These are phyloP conservation scores for Dacryopinax spathularia DNA, from an alignment of 768 basidiomycete species.

Conservation along the genomic window DNA sequence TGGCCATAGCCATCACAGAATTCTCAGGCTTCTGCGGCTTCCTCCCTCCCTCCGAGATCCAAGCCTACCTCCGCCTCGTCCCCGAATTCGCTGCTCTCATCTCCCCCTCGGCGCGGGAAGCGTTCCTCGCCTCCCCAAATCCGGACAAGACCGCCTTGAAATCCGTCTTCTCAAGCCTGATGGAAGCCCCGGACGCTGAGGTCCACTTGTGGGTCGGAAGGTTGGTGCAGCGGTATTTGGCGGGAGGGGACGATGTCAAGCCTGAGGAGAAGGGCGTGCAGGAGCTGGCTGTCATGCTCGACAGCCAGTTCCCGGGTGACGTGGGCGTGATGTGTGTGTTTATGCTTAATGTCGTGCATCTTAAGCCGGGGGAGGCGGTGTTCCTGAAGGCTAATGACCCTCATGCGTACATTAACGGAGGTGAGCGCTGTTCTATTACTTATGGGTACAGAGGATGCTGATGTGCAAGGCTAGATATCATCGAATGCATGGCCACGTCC, in stretches of 20 bases:
- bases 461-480: slow-evolving; percentile 58
- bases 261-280: slow-evolving; percentile 35
- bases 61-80: slow-evolving; percentile 45
- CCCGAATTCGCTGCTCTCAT: slow-evolving; percentile 69
- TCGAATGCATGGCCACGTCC: slow-evolving; percentile 98
- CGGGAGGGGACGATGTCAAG: slow-evolving; percentile 22
- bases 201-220: slow-evolving; percentile 41
- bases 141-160: slow-evolving; percentile 47
- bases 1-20: slow-evolving; percentile 89
- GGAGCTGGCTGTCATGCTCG: slow-evolving; percentile 43
- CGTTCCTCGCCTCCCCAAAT: slow-evolving; percentile 34
- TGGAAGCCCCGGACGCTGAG: slow-evolving; percentile 50
- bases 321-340: slow-evolving; percentile 88
- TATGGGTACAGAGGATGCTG: neutral
- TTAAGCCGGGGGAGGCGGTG: slow-evolving; percentile 76
- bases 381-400: slow-evolving; percentile 94
- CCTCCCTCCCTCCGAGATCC: slow-evolving; percentile 62
- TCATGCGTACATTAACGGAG: slow-evolving; percentile 89
- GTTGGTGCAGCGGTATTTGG: slow-evolving; percentile 51
- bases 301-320: slow-evolving; percentile 73
- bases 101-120: slow-evolving; percentile 36
- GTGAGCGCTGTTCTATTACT: slow-evolving; percentile 31
- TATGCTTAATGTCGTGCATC: slow-evolving; percentile 68
- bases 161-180: slow-evolving; percentile 65
- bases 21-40: slow-evolving; percentile 91